A percentile compares a stretch with the other conserved stretches of the same genome.
Conservation (phyloP, 2,329 filamentous ascomycete species). For the Diaporthe helianthi region DNA sequence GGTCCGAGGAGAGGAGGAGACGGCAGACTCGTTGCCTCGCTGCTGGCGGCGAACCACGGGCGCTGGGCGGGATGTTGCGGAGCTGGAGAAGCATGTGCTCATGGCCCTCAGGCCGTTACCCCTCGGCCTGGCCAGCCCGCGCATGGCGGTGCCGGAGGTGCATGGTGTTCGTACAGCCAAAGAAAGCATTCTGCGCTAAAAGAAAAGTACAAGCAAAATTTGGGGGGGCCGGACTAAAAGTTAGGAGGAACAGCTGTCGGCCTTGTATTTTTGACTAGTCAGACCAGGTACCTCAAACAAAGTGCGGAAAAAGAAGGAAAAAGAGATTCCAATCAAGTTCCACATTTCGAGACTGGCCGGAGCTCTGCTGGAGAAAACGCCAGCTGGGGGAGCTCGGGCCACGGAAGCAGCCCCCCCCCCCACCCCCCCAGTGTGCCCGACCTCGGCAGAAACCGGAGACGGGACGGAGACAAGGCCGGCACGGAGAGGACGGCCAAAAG, state of each 20-base stretch:
- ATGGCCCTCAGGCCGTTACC: slow-evolving; percentile 29
- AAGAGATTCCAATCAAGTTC: not conserved
- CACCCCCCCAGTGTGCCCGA: slow-evolving; percentile 24
- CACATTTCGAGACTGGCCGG: slow-evolving; percentile 13
- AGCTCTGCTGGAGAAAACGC: slow-evolving; percentile 26
- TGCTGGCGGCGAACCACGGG: slow-evolving; percentile 10
- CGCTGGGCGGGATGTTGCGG: slow-evolving; percentile 8
- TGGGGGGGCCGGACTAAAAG: not conserved
- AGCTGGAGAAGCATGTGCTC: slow-evolving; percentile 33
- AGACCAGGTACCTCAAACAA: not conserved
- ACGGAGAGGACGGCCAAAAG: not conserved
- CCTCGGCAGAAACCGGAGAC: slow-evolving; percentile 34
- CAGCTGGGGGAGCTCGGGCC: slow-evolving; percentile 28
- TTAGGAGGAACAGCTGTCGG: not conserved
- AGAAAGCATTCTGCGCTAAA: slow-evolving; percentile 28
- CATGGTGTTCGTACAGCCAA: slow-evolving; percentile 31
- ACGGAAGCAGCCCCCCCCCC: not conserved
- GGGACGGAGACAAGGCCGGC: not conserved
- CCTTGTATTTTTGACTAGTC: slow-evolving; percentile 2
- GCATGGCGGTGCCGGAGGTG: slow-evolving; percentile 28
- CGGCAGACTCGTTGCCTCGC: slow-evolving; percentile 4
- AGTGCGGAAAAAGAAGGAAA: not conserved
- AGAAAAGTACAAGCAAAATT: not conserved
- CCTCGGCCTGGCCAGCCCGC: slow-evolving; percentile 34
- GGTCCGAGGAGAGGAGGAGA: not conserved